Conservation (phyloP, 306 rosid genomes). For the Cucurbita maxima region DNA sequence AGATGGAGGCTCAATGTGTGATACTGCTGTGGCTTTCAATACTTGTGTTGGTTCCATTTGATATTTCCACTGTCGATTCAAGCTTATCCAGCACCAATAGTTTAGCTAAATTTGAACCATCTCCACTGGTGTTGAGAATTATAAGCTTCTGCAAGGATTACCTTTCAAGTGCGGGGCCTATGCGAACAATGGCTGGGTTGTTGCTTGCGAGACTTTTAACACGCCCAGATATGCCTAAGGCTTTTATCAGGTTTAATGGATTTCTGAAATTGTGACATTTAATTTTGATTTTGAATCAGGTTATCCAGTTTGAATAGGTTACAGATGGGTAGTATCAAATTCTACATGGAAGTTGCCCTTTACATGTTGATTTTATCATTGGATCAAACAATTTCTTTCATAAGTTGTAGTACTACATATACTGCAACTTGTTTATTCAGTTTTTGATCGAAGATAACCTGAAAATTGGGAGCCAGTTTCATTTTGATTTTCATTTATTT, state of each 20-base stretch:
- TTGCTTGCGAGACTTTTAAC: conserved; percentile 78
- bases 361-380: not conserved
- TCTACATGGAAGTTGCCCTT: not conserved
- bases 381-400: not conserved
- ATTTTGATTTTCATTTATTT: not conserved
- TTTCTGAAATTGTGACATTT: not conserved
- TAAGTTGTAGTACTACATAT: not conserved
- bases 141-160: conserved; percentile 75
- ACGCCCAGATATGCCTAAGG: conserved; percentile 94
- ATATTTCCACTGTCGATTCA: conserved; percentile 71
- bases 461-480: not conserved
- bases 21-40: conserved; percentile 84
- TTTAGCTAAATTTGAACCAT: conserved; percentile 38
- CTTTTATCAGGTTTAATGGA: conserved; percentile 43
- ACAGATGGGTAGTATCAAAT: not conserved
- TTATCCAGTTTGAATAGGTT: not conserved
- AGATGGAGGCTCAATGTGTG: conserved; percentile 88
- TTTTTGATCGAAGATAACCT: not conserved
- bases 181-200: conserved; percentile 80
- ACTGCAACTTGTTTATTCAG: not conserved
- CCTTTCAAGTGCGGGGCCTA: conserved; percentile 72
- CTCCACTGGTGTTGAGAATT: conserved; percentile 75
- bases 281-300: not conserved
- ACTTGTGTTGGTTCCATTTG: conserved; percentile 88
- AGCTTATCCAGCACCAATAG: conserved; percentile 42